A percentile compares a stretch with the other conserved stretches of the same genome.
Evolutionary conservation across 1,284 basidiomycete genomes (phyloP).

Genomic region (Cronartium quercuum): DNA sequence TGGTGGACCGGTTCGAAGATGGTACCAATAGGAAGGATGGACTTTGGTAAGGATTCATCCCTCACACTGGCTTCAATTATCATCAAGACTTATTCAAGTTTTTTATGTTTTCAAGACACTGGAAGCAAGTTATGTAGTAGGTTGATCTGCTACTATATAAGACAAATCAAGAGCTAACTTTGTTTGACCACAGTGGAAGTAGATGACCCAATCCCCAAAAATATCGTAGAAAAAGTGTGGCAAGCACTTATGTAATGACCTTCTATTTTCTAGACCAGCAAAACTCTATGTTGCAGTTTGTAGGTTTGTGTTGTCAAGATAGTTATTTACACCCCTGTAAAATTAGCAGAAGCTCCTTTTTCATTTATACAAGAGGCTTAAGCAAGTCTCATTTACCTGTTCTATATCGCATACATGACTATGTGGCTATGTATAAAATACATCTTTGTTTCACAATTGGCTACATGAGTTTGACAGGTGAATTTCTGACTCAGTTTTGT

Average conservation of each 20-base stretch:
- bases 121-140: constrained; percentile 24
- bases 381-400: too few relatives aligned
- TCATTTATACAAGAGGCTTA: too few relatives aligned
- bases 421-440: too few relatives aligned
- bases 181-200: constrained; percentile 11
- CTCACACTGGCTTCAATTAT: background rate
- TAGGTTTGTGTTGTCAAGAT: too few relatives aligned
- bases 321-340: too few relatives aligned
- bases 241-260: background rate
- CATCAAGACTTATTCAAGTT: background rate
- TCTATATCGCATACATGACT: too few relatives aligned
- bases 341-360: too few relatives aligned
- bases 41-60: constrained; percentile 18
- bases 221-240: constrained; percentile 30
- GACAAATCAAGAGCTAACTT: background rate
- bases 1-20: constrained; percentile 26
- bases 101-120: constrained; percentile 17
- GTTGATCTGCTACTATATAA: background rate
- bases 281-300: too few relatives aligned
- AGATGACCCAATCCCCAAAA: constrained; percentile 28
- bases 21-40: constrained; percentile 21
- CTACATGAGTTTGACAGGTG: too few relatives aligned
- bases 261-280: too few relatives aligned
- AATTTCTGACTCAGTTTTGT: too few relatives aligned
- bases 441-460: too few relatives aligned